Percentiles rank a stretch among this genome's conserved stretches.
These are phyloP conservation scores for Phytophthora crassamura DNA, from an alignment of 352 stramenopile genomes.

Conservation along the genomic window DNA sequence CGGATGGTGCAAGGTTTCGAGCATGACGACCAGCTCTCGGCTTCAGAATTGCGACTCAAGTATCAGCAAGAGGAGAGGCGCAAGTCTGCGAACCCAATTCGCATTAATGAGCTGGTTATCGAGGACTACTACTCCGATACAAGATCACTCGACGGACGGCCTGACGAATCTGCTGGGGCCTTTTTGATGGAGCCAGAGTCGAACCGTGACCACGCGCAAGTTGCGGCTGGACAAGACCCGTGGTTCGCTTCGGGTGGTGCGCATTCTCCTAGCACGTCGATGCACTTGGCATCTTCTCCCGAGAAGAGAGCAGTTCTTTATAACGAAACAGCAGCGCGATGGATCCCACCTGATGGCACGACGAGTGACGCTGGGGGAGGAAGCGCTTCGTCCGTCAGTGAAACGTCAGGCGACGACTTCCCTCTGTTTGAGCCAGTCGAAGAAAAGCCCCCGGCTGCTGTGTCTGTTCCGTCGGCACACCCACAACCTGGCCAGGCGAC, in stretches of 20 bases:
- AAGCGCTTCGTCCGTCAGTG: slow-evolving; percentile 10
- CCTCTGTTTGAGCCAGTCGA: slow-evolving; percentile 57
- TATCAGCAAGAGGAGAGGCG: slow-evolving; percentile 57
- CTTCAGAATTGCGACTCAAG: slow-evolving; percentile 57
- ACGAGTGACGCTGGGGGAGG: slow-evolving; percentile 14
- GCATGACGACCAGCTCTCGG: slow-evolving; percentile 65
- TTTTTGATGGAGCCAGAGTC: slow-evolving; percentile 67
- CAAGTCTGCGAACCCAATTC: slow-evolving; percentile 44
- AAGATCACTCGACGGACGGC: slow-evolving; percentile 17
- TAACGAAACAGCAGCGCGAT: slow-evolving; percentile 69
- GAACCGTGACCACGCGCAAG: slow-evolving; percentile 4
- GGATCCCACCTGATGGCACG: slow-evolving; percentile 46
- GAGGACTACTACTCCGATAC: slow-evolving; percentile 83
- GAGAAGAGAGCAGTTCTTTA: slow-evolving; percentile 50
- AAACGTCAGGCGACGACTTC: slow-evolving; percentile 25
- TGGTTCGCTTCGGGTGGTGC: slow-evolving; percentile 62
- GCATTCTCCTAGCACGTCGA: slow-evolving; percentile 26
- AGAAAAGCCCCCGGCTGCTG: slow-evolving; percentile 36
- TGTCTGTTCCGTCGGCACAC: background rate
- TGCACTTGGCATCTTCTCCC: slow-evolving; percentile 49
- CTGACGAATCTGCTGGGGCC: slow-evolving; percentile 42
- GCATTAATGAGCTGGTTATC: slow-evolving; percentile 88
- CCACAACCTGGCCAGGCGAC: slow-evolving; percentile 5
- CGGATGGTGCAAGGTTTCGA: slow-evolving; percentile 52
- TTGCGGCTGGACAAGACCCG: slow-evolving; percentile 40